Conservation (phyloP, 441 rosid species). For the Cnidoscolus chayamansa region DNA sequence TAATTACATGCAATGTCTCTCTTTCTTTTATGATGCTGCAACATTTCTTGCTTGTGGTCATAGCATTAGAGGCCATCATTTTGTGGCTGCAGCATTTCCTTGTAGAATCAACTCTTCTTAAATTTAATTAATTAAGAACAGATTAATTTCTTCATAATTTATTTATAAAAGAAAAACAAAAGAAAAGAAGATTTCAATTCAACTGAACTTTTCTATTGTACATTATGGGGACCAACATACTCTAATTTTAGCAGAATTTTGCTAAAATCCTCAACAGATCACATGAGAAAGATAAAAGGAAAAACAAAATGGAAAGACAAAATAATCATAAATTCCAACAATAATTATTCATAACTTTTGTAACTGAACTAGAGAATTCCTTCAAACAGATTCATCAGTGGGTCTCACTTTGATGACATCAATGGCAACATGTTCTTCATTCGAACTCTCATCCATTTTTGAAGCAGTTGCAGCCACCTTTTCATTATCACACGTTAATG, state of each 20-base stretch:
- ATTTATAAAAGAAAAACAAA: too few relatives aligned
- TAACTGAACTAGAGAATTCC: background rate
- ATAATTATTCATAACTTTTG: background rate
- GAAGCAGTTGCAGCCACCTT: background rate
- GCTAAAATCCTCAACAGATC: too few relatives aligned
- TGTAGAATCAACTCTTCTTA: too few relatives aligned
- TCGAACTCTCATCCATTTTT: slow-evolving; percentile 13
- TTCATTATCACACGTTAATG: slow-evolving; percentile 7
- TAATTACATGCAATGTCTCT: too few relatives aligned
- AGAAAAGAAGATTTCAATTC: too few relatives aligned
- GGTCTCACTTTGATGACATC: slow-evolving; percentile 29
- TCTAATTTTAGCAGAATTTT: too few relatives aligned
- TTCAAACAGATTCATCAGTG: slow-evolving; percentile 23
- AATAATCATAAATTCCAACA: background rate
- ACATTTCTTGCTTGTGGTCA: too few relatives aligned
- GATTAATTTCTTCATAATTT: too few relatives aligned
- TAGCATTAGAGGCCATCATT: too few relatives aligned
- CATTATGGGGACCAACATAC: background rate
- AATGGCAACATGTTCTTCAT: slow-evolving; percentile 26
- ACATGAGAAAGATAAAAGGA: background rate
- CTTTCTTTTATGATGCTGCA: too few relatives aligned
- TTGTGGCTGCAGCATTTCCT: too few relatives aligned
- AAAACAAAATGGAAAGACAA: background rate
- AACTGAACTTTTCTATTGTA: background rate
- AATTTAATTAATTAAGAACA: too few relatives aligned